Conservation (phyloP, 139 green algal genomes). For the Nannochloris sp. region DNA sequence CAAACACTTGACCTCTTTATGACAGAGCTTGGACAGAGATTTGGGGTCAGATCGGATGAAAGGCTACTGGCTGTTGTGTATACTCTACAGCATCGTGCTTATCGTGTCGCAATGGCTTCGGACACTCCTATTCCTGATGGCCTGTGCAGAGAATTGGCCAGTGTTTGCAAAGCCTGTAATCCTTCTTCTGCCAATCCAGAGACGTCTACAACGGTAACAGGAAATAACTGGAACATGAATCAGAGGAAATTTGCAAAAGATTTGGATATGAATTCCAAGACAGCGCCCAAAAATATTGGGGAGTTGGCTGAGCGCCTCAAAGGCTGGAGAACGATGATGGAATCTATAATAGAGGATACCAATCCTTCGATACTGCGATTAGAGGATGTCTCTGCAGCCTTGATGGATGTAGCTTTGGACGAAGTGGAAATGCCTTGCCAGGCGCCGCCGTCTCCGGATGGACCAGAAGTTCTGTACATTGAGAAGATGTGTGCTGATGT, state of each 20-base stretch:
- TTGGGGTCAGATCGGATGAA: conserved; percentile 82
- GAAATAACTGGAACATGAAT: conserved; percentile 36
- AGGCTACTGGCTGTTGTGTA: conserved; percentile 86
- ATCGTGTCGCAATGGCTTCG: conserved; percentile 59
- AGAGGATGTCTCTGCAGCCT: conserved; percentile 63
- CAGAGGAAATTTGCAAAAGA: conserved; percentile 81
- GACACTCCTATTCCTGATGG: conserved; percentile 51
- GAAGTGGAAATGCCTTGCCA: conserved; percentile 92
- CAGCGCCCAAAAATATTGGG: conserved; percentile 74
- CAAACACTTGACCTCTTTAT: conserved; percentile 44
- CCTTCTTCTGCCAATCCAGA: conserved; percentile 2
- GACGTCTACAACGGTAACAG: neutral
- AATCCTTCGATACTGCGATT: conserved; percentile 64
- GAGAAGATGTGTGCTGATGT: conserved; percentile 75
- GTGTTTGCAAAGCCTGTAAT: conserved; percentile 71
- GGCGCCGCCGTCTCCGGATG: conserved; percentile 48
- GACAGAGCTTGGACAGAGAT: conserved; percentile 40
- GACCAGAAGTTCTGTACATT: conserved; percentile 56
- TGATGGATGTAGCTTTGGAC: conserved; percentile 55
- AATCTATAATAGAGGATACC: conserved; percentile 67
- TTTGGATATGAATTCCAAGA: conserved; percentile 63
- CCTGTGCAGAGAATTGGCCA: conserved; percentile 77
- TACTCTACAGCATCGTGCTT: conserved; percentile 86
- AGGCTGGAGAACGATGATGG: conserved; percentile 63
- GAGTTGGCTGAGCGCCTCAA: conserved; percentile 82